Conservation (phyloP, 441 rosid species). For the Populus hybrid region DNA sequence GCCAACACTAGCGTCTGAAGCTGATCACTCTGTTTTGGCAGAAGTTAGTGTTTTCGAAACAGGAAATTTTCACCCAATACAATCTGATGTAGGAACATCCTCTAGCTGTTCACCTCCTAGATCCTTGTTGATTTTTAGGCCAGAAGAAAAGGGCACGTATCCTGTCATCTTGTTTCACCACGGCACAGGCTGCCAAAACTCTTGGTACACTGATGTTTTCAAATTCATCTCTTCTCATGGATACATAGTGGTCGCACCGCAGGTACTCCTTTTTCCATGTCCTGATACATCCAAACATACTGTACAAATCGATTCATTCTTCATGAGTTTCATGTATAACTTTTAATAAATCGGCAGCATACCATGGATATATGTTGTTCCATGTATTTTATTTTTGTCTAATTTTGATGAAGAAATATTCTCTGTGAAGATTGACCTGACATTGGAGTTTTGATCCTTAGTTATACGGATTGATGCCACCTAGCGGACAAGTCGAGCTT, state of each 20-base stretch:
- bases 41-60: conserved; percentile 11
- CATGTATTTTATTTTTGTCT: not conserved
- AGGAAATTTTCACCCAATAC: conserved; percentile 11
- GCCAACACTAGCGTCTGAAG: not conserved
- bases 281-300: not conserved
- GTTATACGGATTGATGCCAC: conserved; percentile 22
- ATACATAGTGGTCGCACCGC: conserved; percentile 57
- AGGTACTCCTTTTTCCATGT: conserved; percentile 23
- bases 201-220: conserved; percentile 44
- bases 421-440: not conserved
- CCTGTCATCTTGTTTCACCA: conserved; percentile 52
- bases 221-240: conserved; percentile 56
- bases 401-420: not conserved
- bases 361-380: not conserved
- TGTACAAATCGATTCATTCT: not conserved
- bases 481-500: conserved; percentile 33
- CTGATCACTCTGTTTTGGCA: not conserved
- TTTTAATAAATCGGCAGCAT: not conserved
- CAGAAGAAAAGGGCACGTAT: conserved; percentile 33
- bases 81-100: conserved; percentile 8
- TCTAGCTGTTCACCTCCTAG: conserved; percentile 32
- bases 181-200: conserved; percentile 42
- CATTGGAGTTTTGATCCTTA: not conserved
- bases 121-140: conserved; percentile 35
- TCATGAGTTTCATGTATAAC: not conserved